Base-by-base conservation (phyloP, 805 yeast genomes). In the Sporopachydermia lactativora region DNA sequence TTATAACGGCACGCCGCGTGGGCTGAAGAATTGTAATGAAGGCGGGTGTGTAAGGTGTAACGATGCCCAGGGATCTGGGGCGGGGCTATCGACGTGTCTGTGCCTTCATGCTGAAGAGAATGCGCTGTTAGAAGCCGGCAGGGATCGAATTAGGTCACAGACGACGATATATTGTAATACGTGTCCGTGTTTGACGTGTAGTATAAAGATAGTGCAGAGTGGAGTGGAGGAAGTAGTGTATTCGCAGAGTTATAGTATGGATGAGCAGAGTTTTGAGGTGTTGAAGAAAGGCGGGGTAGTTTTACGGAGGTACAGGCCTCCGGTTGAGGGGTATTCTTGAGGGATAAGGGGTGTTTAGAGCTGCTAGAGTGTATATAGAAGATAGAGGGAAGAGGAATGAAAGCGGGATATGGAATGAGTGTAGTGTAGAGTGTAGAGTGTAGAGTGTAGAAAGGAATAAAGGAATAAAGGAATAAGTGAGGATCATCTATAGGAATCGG, bases 81-180 rank as follows among this genome's bases (percentile, higher is more conserved):
- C 70, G 2, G 94, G 95, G 2, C 62, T 89, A 34, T 70, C 80
- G 3, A 85, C 96, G 0, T 92, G 99, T 57, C 60, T 92, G 39
- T 92, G 99, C 57, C 60, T 92, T 24, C 99, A 92, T 57, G 98
- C 97, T 0, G 99, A 92, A 57, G 99, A 92, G 51, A 92, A 92
- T 57, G 97, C 98, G 0, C 63, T 92, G 34, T 59, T 92, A 39
- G 98, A 92, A 57, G 84, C 96, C 4, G 98, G 98, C 1, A 68
- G 96, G 47, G 95, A 82, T 48, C 64, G 97, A 42, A 71, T 84
- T 6, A 82, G 82, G 0, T 60, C 59, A 6, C 49, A 49, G 2
- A 59, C 64, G 35, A 77, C 83, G 5, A 76, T 75, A 0, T 92
- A 92, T 56, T 92, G 98, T 61, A 92, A 92, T 57, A 92, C 99